Conservation (phyloP, 2,329 filamentous ascomycete genomes). For the Bipolaris zeicola region DNA sequence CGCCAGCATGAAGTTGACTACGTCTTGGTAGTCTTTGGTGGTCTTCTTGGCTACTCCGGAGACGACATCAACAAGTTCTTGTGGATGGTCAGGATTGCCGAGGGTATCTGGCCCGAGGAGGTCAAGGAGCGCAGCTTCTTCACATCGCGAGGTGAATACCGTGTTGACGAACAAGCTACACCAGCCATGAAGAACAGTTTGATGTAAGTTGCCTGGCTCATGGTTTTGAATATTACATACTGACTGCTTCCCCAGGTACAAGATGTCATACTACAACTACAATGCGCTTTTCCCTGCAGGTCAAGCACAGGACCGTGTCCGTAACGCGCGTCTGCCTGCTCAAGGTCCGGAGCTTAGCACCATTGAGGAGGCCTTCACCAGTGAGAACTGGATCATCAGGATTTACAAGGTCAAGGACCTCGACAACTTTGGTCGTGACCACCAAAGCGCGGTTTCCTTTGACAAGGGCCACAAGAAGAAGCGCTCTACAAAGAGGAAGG, state of each 20-base stretch:
- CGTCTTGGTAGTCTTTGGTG: conserved; percentile 95
- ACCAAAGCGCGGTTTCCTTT: conserved; percentile 71
- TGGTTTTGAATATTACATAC: conserved; percentile 6
- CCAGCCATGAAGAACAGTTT: conserved; percentile 99
- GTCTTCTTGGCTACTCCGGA: conserved; percentile 93
- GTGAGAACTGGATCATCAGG: conserved; percentile 99
- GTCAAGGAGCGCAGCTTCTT: conserved; percentile 97
- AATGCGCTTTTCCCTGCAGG: conserved; percentile 87
- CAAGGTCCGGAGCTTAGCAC: conserved; percentile 84
- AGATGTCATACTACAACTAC: conserved; percentile 99
- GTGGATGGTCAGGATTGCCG: conserved; percentile 99
- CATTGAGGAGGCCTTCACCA: conserved; percentile 96
- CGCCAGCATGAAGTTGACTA: conserved; percentile 98
- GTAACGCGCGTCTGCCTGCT: conserved; percentile 78
- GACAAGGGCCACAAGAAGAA: conserved; percentile 84
- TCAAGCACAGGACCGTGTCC: conserved; percentile 88
- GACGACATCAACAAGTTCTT: conserved; percentile 99
- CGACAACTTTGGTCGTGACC: conserved; percentile 92
- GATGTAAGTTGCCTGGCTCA: conserved; percentile 69
- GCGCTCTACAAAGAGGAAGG: conserved; percentile 73
- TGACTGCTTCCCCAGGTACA: conserved; percentile 73
- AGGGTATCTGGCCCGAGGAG: conserved; percentile 99
- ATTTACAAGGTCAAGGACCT: conserved; percentile 99
- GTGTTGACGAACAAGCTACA: conserved; percentile 89
- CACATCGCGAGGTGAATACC: conserved; percentile 90